These are phyloP conservation scores for Solanum dulcamara DNA, from an alignment of 257 asterid species.

Conservation along the genomic window DNA sequence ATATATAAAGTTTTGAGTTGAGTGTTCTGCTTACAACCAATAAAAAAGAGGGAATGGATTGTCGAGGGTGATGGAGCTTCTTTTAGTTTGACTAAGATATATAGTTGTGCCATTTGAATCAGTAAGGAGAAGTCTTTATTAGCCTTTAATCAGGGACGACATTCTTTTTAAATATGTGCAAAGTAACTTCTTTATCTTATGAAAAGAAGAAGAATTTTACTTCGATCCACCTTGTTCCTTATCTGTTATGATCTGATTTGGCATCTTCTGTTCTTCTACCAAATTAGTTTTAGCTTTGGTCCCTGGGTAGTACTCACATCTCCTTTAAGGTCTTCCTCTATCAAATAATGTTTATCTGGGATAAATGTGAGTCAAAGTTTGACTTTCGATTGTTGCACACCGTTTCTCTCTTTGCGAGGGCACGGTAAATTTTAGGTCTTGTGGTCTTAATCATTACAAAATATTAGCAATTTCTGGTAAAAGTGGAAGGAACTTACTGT, in stretches of 20 bases:
- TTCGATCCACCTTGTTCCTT: background rate
- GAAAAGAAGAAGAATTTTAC: background rate
- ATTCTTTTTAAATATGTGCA: background rate
- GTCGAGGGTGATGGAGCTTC: background rate
- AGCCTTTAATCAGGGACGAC: background rate
- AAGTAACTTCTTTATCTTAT: background rate
- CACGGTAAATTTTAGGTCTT: background rate
- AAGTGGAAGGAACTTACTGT: background rate
- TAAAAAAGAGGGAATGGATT: background rate
- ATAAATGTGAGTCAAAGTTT: background rate
- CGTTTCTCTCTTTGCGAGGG: background rate
- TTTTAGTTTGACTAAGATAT: background rate
- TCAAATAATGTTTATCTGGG: background rate
- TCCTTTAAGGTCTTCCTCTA: background rate
- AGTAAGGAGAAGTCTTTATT: background rate
- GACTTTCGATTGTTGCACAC: background rate
- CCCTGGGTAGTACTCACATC: background rate
- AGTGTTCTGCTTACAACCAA: background rate
- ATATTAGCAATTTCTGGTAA: background rate
- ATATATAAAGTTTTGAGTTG: background rate
- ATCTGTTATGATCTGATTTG: background rate
- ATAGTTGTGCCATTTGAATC: background rate
- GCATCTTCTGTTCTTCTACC: background rate
- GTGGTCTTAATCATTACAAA: background rate
- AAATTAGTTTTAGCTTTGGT: background rate